phyloP scores from a whole-genome alignment of 371 early-diverging fungal species.

The Basidiobolus meristosporus region DNA sequence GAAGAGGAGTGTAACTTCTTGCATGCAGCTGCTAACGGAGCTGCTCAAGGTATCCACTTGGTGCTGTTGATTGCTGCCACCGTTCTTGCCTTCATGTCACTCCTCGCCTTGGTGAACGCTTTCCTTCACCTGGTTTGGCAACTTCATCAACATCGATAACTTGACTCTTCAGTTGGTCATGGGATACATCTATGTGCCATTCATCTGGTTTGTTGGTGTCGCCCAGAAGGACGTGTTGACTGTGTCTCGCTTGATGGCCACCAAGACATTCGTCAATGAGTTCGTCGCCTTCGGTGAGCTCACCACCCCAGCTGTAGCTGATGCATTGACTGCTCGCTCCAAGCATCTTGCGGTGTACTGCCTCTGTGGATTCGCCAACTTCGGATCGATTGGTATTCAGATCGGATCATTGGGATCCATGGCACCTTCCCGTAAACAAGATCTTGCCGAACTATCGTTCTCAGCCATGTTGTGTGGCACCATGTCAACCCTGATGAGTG shows the following conservation, averaged over 20 bases:
- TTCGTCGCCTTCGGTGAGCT: constrained; percentile 52
- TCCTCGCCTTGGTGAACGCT: constrained; percentile 45
- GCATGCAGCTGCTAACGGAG: constrained; percentile 75
- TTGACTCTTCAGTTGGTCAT: constrained; percentile 48
- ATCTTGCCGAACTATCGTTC: constrained; percentile 52
- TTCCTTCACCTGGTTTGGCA: constrained; percentile 55
- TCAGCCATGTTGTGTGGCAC: constrained; percentile 71
- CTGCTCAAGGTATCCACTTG: constrained; percentile 64
- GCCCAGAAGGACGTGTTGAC: constrained; percentile 27
- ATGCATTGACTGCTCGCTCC: constrained; percentile 13
- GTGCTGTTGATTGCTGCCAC: constrained; percentile 53
- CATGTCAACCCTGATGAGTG: constrained; percentile 61
- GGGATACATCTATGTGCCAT: constrained; percentile 55
- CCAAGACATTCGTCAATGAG: constrained; percentile 80
- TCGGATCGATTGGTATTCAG: constrained; percentile 75
- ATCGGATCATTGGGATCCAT: constrained; percentile 61
- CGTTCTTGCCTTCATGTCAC: constrained; percentile 52
- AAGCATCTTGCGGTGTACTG: constrained; percentile 46
- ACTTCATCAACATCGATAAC: constrained; percentile 39
- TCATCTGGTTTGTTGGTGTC: constrained; percentile 73
- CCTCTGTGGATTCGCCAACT: constrained; percentile 79
- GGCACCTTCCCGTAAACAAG: constrained; percentile 58
- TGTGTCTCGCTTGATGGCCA: constrained; percentile 68
- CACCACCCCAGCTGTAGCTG: not conserved
- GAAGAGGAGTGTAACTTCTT: constrained; percentile 53